A percentile compares a stretch with the other conserved stretches of the same genome.
Evolutionary conservation across 768 basidiomycete genomes (phyloP).

Genomic region (Mycena galericulata): DNA sequence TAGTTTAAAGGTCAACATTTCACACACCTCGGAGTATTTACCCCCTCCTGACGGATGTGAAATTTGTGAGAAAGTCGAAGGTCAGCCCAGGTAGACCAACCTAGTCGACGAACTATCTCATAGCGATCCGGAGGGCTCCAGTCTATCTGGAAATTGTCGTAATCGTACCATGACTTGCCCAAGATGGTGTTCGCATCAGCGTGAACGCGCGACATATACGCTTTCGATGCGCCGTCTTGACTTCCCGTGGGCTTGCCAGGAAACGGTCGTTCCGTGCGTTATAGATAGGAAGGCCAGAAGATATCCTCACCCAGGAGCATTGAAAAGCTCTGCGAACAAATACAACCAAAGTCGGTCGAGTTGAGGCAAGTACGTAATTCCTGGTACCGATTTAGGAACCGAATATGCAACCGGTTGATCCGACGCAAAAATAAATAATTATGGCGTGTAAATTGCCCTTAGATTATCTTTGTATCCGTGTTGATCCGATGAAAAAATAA

Average conservation of each 20-base stretch:
- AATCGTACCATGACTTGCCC: constrained; percentile 73
- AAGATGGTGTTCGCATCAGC: constrained; percentile 68
- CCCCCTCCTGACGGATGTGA: constrained; percentile 49
- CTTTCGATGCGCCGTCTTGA: not conserved
- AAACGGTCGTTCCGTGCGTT: not conserved
- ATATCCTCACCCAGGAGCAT: constrained; percentile 4
- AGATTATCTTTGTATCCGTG: too few species aligned
- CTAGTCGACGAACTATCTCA: constrained; percentile 72
- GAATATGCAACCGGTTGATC: too few species aligned
- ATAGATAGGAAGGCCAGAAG: not conserved
- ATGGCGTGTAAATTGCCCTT: too few species aligned
- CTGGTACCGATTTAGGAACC: too few species aligned
- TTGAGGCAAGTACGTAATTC: too few species aligned
- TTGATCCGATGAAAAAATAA: too few species aligned
- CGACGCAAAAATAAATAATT: too few species aligned
- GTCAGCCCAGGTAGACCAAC: constrained; percentile 32
- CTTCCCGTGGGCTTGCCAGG: not conserved
- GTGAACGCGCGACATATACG: constrained; percentile 65
- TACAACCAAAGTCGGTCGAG: too few species aligned
- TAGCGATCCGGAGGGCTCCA: constrained; percentile 78
- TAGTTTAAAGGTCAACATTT: too few species aligned
- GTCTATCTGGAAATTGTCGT: constrained; percentile 70
- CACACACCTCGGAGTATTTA: constrained; percentile 71
- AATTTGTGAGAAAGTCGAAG: too few species aligned
- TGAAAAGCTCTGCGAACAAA: too few species aligned